Evolutionary conservation across 129 eudicot species (phyloP).

Genomic region (Heracleum sosnowskyi): DNA sequence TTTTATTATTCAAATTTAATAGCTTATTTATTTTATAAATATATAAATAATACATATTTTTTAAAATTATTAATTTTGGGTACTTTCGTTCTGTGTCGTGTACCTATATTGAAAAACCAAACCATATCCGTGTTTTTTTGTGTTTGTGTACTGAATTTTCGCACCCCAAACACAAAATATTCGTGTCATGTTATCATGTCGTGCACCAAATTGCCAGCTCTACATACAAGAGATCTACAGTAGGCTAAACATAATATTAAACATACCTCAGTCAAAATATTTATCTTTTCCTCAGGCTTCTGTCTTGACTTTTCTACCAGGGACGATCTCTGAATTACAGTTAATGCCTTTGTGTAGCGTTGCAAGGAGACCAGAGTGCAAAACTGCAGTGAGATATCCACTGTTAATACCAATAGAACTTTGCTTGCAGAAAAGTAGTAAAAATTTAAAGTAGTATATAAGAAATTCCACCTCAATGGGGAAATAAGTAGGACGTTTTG

Average conservation of each 20-base stretch:
- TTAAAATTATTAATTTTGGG: too few relatives aligned
- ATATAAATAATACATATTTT: too few relatives aligned
- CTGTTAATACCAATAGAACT: neutral
- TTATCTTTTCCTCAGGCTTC: conserved; percentile 73
- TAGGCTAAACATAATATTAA: neutral
- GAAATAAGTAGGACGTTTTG: conserved; percentile 68
- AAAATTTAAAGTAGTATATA: neutral
- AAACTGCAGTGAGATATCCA: conserved; percentile 30
- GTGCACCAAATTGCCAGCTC: too few relatives aligned
- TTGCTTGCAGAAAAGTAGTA: neutral
- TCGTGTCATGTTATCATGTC: too few relatives aligned
- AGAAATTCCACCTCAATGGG: conserved; percentile 63
- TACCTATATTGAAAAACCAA: too few relatives aligned
- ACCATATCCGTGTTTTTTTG: too few relatives aligned
- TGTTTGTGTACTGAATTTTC: too few relatives aligned
- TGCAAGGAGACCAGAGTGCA: conserved; percentile 69
- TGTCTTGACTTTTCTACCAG: conserved; percentile 82
- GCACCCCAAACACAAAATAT: too few relatives aligned
- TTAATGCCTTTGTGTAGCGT: conserved; percentile 67
- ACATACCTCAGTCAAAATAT: conserved; percentile 53
- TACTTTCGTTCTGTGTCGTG: too few relatives aligned
- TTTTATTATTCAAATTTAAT: too few relatives aligned
- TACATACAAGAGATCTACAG: neutral
- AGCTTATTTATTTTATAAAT: too few relatives aligned
- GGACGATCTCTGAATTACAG: conserved; percentile 52